These are phyloP conservation scores for Tuber calosporum DNA, from an alignment of 495 filamentous ascomycete species.

Conservation along the genomic window DNA sequence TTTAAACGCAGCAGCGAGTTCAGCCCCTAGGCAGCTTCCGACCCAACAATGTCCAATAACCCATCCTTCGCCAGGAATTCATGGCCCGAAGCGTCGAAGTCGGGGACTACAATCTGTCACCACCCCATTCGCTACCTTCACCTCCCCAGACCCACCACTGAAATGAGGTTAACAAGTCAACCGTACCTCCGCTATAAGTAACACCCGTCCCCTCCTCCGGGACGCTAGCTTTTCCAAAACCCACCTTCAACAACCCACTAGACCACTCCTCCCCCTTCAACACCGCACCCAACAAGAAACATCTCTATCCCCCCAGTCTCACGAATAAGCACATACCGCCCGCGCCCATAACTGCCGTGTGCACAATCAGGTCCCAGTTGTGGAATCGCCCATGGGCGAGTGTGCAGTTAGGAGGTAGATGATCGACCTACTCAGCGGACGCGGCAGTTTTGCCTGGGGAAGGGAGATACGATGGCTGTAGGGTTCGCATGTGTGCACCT, in stretches of 20 bases:
- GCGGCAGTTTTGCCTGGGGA: conserved; percentile 36
- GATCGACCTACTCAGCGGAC: conserved; percentile 51
- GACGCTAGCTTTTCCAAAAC: conserved; percentile 58
- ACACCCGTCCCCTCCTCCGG: conserved; percentile 45
- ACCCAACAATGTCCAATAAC: conserved; percentile 48
- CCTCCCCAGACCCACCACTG: neutral
- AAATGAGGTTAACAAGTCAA: neutral
- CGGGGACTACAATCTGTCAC: conserved; percentile 53
- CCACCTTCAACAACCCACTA: conserved; percentile 66
- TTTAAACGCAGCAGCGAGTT: conserved; percentile 45
- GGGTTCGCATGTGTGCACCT: conserved; percentile 55
- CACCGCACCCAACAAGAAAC: conserved; percentile 55
- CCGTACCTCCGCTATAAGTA: conserved; percentile 58
- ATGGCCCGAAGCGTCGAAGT: conserved; percentile 59
- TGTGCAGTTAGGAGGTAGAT: conserved; percentile 57
- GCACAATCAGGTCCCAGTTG: conserved; percentile 53
- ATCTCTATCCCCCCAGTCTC: conserved; percentile 52
- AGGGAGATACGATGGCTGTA: conserved; percentile 49
- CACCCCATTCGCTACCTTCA: conserved; percentile 32
- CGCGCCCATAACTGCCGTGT: conserved; percentile 57
- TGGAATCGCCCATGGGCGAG: conserved; percentile 55
- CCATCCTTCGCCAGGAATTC: conserved; percentile 50
- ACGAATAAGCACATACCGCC: conserved; percentile 57
- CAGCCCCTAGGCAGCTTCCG: conserved; percentile 48
- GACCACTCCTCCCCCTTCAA: conserved; percentile 52